Evolutionary conservation across 768 basidiomycete genomes (phyloP), one percentile per base, ranked within the genome.

Genomic region (Exsudoporus frostii): DNA sequence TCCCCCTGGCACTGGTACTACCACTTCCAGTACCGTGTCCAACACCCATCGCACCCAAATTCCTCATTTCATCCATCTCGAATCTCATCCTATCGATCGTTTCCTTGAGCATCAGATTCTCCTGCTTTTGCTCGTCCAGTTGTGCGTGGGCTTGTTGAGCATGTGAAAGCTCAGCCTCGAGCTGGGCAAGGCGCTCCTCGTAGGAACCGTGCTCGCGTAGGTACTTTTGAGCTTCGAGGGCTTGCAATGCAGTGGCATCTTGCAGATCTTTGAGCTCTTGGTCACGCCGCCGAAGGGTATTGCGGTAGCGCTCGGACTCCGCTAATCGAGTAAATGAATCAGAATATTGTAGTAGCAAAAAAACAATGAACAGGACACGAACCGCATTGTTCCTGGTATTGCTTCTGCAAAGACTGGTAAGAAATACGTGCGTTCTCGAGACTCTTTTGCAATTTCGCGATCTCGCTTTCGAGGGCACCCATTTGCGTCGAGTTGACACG

Each of bases 31-130:
- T 68, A 13, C 72, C 73, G 13, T 66, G 64, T 37, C 64, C 67
- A 20, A 55, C 61, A n/a, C 70, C 71, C 37, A 70, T 67, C 37
- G 58, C 70, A 36, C 72, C 66, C 43, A 69, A 73, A 48, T 73
- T 82, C 37, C 92, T 79, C 77, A 95, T 82, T 71, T 95, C 92
- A 60, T 98, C 94, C 79, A 98, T 83, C 62, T 98, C 95, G 58
- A 88, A 96, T 30, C 91, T 79, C 82, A 97, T 86, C 43, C 93
- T 81, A 66, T 97, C 94, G 60, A 98, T 98, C 2, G 94, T 97
- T 76, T 98, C 95, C 66, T 96, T 96, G 55, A 98, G 77, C 64
- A 92, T 72, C 59, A 96, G 66, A 63, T 97, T 98, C 76, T 95
- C 92, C 63, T 92, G 90, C 74, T 97, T 97, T 75, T 98, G 95